Conservation (phyloP, 2,329 filamentous ascomycete species). For the Pestalotiopsis sp. region DNA sequence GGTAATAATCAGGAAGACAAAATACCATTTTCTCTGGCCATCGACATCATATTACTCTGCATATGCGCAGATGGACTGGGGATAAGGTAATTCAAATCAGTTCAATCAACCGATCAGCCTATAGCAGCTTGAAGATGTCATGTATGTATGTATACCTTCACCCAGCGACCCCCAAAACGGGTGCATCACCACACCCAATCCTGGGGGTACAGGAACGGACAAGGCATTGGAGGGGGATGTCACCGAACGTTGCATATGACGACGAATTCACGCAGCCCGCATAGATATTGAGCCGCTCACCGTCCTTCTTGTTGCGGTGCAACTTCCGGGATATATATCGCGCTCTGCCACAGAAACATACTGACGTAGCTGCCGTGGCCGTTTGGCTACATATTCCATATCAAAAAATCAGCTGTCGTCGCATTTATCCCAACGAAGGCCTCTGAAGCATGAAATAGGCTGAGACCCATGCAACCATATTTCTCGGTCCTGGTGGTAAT, state of each 20-base stretch:
- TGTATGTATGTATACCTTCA: slow-evolving; percentile 20
- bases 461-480: too few relatives aligned
- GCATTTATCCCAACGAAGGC: neutral
- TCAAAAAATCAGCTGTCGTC: neutral
- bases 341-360: neutral
- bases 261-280: slow-evolving; percentile 28
- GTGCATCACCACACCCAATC: neutral
- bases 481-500: too few relatives aligned
- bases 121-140: slow-evolving; percentile 13
- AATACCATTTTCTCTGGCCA: neutral
- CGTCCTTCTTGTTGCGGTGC: slow-evolving; percentile 13
- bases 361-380: slow-evolving; percentile 8
- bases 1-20: neutral
- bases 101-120: neutral
- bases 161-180: slow-evolving; percentile 18
- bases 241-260: slow-evolving; percentile 28
- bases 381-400: neutral
- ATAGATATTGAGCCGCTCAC: slow-evolving; percentile 6
- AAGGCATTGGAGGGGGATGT: slow-evolving; percentile 23
- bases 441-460: too few relatives aligned
- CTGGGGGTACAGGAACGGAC: neutral
- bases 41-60: neutral
- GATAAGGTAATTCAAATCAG: neutral
- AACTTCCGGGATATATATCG: slow-evolving; percentile 20
- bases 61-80: neutral